phyloP scores from a whole-genome alignment of 179 eudicot genomes.

The Beta corolliflora region DNA sequence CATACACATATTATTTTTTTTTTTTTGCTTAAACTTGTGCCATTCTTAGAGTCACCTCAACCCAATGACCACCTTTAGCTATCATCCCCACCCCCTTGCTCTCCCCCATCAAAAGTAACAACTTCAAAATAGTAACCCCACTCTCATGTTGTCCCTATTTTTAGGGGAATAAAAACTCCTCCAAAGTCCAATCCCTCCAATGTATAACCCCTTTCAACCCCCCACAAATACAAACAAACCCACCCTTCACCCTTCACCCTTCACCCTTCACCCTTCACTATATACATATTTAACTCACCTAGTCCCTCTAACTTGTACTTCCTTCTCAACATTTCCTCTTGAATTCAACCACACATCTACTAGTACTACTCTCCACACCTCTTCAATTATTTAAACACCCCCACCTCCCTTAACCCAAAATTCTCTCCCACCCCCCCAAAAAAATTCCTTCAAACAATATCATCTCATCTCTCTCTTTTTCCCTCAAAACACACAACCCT shows the following conservation, averaged over 20 bases:
- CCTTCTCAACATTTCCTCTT: not conserved
- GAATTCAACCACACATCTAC: not conserved
- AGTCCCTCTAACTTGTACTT: constrained; percentile 9
- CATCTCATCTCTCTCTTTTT: not conserved
- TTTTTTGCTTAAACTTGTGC: too few species aligned
- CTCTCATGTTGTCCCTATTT: constrained; percentile 5
- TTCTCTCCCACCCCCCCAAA: not conserved
- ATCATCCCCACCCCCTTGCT: not conserved
- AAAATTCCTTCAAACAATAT: not conserved
- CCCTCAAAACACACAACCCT: constrained; percentile 1
- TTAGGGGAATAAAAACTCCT: constrained; percentile 4
- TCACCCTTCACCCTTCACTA: not conserved
- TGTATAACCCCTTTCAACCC: not conserved
- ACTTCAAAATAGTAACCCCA: not conserved
- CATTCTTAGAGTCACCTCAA: too few species aligned
- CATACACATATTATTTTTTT: too few species aligned
- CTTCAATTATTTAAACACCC: constrained; percentile 7
- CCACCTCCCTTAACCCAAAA: not conserved
- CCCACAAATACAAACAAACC: not conserved
- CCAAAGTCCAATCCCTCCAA: not conserved
- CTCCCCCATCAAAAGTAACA: not conserved
- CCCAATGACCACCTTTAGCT: too few species aligned
- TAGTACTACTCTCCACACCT: not conserved
- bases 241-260: not conserved
- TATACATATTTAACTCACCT: too few species aligned